Evolutionary conservation across 768 basidiomycete species (phyloP).

Genomic region (Lentinula sp.): DNA sequence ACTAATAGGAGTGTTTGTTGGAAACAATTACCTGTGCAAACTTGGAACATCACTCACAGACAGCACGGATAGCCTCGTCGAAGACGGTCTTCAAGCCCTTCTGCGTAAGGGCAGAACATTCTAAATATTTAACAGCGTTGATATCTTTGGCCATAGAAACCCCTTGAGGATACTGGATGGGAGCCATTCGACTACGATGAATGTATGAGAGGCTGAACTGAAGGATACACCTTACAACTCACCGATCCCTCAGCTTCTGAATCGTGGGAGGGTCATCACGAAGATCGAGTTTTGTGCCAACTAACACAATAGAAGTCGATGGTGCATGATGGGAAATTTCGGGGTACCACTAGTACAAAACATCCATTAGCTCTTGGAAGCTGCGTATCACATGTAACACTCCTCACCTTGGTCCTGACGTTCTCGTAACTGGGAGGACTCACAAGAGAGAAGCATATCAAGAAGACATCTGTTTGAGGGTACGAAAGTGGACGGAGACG

Average conservation of each 20-base stretch:
- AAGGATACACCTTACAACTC: constrained; percentile 16
- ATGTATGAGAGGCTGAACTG: constrained; percentile 3
- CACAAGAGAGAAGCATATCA: constrained; percentile 98
- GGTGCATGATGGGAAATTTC: constrained; percentile 98
- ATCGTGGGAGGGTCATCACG: constrained; percentile 93
- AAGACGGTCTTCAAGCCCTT: constrained; percentile 99
- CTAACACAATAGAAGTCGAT: constrained; percentile 85
- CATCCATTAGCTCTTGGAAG: constrained; percentile 9
- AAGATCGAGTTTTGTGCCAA: constrained; percentile 96
- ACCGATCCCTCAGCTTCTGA: constrained; percentile 91
- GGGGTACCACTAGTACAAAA: constrained; percentile 75
- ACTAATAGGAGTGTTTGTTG: constrained; percentile 34
- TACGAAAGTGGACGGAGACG: constrained; percentile 96
- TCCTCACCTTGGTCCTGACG: constrained; percentile 88
- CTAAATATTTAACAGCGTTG: constrained; percentile 91
- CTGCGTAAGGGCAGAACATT: constrained; percentile 95
- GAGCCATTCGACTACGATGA: constrained; percentile 77
- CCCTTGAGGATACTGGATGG: constrained; percentile 89
- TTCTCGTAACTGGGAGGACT: constrained; percentile 98
- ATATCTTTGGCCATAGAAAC: constrained; percentile 91
- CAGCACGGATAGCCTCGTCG: constrained; percentile 97
- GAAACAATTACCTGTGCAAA: not conserved
- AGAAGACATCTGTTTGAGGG: constrained; percentile 98
- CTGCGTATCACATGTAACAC: not conserved
- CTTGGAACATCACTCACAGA: constrained; percentile 54